These are phyloP conservation scores for Dissophora ornata DNA, from an alignment of 192 early-diverging fungal species.

Conservation along the genomic window DNA sequence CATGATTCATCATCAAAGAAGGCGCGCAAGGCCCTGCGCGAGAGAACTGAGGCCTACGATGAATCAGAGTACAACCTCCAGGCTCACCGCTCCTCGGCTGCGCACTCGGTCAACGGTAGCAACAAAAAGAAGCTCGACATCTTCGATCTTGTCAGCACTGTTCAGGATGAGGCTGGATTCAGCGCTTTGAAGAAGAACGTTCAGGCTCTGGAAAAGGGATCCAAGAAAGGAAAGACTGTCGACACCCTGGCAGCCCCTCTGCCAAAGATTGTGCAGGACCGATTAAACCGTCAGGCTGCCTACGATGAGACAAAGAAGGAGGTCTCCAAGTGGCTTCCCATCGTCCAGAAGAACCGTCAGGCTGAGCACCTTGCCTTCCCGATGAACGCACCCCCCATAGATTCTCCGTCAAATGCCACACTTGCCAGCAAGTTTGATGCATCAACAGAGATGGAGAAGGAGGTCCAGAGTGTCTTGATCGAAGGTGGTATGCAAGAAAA, in stretches of 20 bases:
- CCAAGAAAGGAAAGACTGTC: constrained; percentile 59
- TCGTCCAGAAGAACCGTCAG: constrained; percentile 85
- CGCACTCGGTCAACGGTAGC: constrained; percentile 39
- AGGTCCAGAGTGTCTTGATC: constrained; percentile 76
- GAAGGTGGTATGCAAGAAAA: constrained; percentile 83
- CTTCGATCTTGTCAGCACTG: constrained; percentile 74
- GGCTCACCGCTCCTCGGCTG: constrained; percentile 53
- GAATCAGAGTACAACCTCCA: constrained; percentile 81
- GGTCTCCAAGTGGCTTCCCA: constrained; percentile 84
- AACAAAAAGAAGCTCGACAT: constrained; percentile 78
- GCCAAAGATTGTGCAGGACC: constrained; percentile 85
- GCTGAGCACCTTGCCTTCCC: constrained; percentile 88
- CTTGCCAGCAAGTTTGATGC: constrained; percentile 76
- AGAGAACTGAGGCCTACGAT: constrained; percentile 75
- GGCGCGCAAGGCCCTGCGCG: constrained; percentile 65
- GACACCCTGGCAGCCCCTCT: constrained; percentile 79
- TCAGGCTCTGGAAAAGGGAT: constrained; percentile 58
- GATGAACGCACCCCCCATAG: constrained; percentile 52
- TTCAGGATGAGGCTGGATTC: constrained; percentile 74
- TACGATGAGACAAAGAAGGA: constrained; percentile 86
- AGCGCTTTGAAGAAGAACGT: constrained; percentile 74
- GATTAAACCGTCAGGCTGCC: constrained; percentile 86
- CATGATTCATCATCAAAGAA: constrained; percentile 38
- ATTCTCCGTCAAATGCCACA: constrained; percentile 59
- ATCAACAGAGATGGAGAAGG: constrained; percentile 78